Evolutionary conservation across 2,329 filamentous ascomycete genomes (phyloP), one percentile per base, ranked within the genome.

Genomic region (Emydomyces testavorans): DNA sequence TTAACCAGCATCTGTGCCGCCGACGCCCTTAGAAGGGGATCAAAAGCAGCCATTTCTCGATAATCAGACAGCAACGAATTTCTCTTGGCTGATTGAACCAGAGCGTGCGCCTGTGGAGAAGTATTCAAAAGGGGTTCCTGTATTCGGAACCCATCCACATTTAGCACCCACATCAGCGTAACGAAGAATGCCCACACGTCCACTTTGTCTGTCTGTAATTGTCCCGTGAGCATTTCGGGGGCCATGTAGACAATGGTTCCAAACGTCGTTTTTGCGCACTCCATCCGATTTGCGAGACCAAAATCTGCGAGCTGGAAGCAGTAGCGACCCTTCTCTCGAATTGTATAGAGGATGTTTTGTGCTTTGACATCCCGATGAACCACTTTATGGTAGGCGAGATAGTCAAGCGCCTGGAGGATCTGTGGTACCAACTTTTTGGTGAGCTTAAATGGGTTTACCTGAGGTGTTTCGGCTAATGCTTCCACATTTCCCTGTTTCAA

Each of bases 1-100:
- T 48, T 43, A 11, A 55, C 37, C 48, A 62, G 56, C 54, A 61
- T 60, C 18, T 61, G 52, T 11, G 54, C 58, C 3, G 57, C 59
- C 6, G 58, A 60, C 2, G 59, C 58, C 28, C 58, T 52, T 13
- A 35, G 32, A 3, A 35, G 20, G 1, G 58, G 59, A 34, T 58
- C 38, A 10, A 39, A 16, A 18, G 46, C 37, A n/a, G 54, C 56
- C 57, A 60, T 60, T 7, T 49, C 47, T 39, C 13, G 21, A 26
- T 45, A 18, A 2, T 8, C 3, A 3, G 11, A 34, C 2, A 50
- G 21, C 6, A 18, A 1, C 6, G 16, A 18, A 15, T 26, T 8
- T 2, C 15, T 15, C 24, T 3, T 15, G 4, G 32, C 41, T 20
- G 15, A 6, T 23, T 35, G 4, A n/a, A 50, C 35, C 26, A 40